These are phyloP conservation scores for Terfezia boudieri DNA, from an alignment of 495 filamentous ascomycete genomes.

Conservation along the genomic window DNA sequence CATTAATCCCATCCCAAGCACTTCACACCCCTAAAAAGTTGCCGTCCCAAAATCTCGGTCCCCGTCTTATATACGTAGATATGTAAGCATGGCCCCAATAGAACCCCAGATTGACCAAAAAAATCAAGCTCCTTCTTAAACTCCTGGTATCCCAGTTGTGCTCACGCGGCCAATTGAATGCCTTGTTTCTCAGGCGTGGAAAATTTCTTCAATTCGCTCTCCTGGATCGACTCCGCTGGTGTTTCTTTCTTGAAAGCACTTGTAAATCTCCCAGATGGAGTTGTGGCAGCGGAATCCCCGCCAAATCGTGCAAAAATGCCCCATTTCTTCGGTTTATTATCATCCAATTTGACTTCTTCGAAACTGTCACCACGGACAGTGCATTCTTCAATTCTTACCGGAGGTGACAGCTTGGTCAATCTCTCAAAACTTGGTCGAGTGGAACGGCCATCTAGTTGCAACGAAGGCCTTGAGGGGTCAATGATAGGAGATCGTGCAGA, in stretches of 20 bases:
- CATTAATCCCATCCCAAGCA: too few relatives aligned
- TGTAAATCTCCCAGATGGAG: background rate
- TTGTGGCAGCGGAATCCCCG: slow-evolving; percentile 17
- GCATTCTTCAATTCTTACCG: background rate
- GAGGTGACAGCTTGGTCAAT: background rate
- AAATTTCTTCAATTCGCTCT: slow-evolving; percentile 13
- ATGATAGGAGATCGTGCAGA: slow-evolving; percentile 61
- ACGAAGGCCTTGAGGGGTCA: slow-evolving; percentile 20
- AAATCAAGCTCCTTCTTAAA: too few relatives aligned
- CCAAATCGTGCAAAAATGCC: slow-evolving; percentile 73
- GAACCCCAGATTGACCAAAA: too few relatives aligned
- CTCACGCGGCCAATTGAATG: too few relatives aligned
- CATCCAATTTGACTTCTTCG: slow-evolving; percentile 74
- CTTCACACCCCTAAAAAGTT: too few relatives aligned
- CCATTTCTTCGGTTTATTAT: slow-evolving; percentile 43
- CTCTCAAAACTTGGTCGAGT: background rate
- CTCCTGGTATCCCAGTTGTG: too few relatives aligned
- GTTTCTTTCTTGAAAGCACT: slow-evolving; percentile 8
- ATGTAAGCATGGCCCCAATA: too few relatives aligned
- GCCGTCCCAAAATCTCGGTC: too few relatives aligned
- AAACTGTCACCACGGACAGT: slow-evolving; percentile 40
- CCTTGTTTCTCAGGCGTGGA: too few relatives aligned
- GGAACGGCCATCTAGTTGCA: background rate
- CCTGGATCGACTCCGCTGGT: slow-evolving; percentile 6
- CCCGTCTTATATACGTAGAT: too few relatives aligned